Evolutionary conservation across 2,329 filamentous ascomycete genomes (phyloP), one percentile per base, ranked within the genome.

Genomic region (Epichloe sp.): DNA sequence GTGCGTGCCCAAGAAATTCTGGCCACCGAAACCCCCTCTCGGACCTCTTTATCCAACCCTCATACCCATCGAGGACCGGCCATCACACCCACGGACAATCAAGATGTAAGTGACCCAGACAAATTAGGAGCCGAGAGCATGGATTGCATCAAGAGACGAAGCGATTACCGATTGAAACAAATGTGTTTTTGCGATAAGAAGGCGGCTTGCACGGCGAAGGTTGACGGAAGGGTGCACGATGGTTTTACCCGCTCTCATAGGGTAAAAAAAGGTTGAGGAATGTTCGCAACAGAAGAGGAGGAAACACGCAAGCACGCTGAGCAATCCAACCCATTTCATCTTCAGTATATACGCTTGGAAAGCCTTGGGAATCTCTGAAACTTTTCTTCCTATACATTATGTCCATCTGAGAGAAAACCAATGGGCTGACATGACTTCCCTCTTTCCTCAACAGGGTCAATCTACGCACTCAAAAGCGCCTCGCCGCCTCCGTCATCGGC

Each of bases 391-490:
- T 10, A 31, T 31, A 10, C 31, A 31, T 31, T 2, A 11, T 31
- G 31, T 31, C 10, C 31, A 4, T 31, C 26, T 31, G 31, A 31
- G 35, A 26, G 35, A 26, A 31, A 11, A n/a, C 26, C 26, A 17
- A 21, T 37, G 46, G 55, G 65, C 66, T 65, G 63, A 67, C 55
- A 53, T 52, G 48, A 37, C 4, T 15, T 41, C 36, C 15, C 21
- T 37, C 19, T 55, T 55, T 56, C 55, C 59, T 52, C 56, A 50
- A 48, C 73, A 98, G 93, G 93, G 90, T 95, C 86, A 97, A 97
- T 76, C 86, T 98, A 77, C 86, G 85, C 77, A 97, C 93, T 76
- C 94, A 98, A 85, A 85, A 98, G 86, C 91, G 94, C 80, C 90
- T 98, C 71, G 93, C 93, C 75, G 88, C 93, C 71, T 87, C 91